phyloP scores from a whole-genome alignment of 768 basidiomycete genomes.

The Lepiota brunneoincarnata region DNA sequence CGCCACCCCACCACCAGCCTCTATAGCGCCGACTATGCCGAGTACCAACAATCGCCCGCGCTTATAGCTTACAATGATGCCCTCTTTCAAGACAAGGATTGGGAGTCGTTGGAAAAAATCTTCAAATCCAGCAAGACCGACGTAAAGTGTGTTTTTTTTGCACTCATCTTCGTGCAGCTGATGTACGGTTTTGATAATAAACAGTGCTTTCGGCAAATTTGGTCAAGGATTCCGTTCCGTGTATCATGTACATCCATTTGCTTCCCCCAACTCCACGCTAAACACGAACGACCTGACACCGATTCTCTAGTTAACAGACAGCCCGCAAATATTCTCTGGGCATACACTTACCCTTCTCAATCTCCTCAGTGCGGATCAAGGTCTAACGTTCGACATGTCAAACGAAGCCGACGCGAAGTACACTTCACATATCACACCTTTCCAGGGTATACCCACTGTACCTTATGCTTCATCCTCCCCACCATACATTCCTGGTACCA shows the following conservation, averaged over 20 bases:
- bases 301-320: slow-evolving; percentile 39
- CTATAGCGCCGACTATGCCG: slow-evolving; percentile 20
- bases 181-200: background rate
- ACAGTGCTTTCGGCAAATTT: slow-evolving; percentile 50
- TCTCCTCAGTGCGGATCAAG: slow-evolving; percentile 26
- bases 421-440: slow-evolving; percentile 2
- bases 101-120: slow-evolving; percentile 38
- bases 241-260: slow-evolving; percentile 37
- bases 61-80: slow-evolving; percentile 45
- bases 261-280: background rate
- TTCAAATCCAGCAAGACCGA: slow-evolving; percentile 46
- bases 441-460: background rate
- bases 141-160: slow-evolving; percentile 29
- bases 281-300: background rate
- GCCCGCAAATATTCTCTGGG: slow-evolving; percentile 44
- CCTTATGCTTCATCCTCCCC: background rate
- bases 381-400: slow-evolving; percentile 22
- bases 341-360: slow-evolving; percentile 37
- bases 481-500: slow-evolving; percentile 30
- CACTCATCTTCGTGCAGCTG: background rate
- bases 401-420: background rate
- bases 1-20: slow-evolving; percentile 22
- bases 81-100: slow-evolving; percentile 36
- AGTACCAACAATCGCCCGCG: slow-evolving; percentile 36
- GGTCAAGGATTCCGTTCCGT: slow-evolving; percentile 47